phyloP scores from a whole-genome alignment of 2,329 filamentous ascomycete species.

The Didymella glomerata region DNA sequence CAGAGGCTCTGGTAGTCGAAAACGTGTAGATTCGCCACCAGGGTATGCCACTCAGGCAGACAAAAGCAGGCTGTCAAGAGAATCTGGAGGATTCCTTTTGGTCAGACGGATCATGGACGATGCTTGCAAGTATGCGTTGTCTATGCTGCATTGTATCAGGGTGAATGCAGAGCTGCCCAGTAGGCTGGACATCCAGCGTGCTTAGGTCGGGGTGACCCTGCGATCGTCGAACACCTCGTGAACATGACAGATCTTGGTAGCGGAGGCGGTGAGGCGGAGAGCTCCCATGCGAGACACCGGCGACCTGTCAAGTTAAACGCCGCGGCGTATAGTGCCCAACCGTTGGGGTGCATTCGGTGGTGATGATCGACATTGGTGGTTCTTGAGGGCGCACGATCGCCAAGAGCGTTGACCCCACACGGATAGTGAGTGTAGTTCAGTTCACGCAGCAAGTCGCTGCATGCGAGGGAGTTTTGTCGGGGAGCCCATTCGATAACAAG shows the following conservation, averaged over 20 bases:
- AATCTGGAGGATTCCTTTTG: not conserved
- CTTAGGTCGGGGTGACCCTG: slow-evolving; percentile 31
- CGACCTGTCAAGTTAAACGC: slow-evolving; percentile 8
- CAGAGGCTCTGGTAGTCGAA: not conserved
- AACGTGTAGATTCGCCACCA: not conserved
- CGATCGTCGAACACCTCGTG: slow-evolving; percentile 26
- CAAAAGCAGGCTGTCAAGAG: not conserved
- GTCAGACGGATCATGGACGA: not conserved
- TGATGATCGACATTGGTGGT: slow-evolving; percentile 27
- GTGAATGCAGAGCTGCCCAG: slow-evolving; percentile 31
- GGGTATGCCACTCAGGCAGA: not conserved
- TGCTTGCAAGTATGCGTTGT: slow-evolving; percentile 10
- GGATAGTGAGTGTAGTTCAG: slow-evolving; percentile 12
- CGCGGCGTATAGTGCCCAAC: slow-evolving; percentile 9
- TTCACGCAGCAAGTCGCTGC: not conserved
- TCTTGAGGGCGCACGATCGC: slow-evolving; percentile 17
- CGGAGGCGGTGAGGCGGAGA: slow-evolving; percentile 12
- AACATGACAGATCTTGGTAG: slow-evolving; percentile 20
- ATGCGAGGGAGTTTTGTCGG: slow-evolving; percentile 11
- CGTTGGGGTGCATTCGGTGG: slow-evolving; percentile 16
- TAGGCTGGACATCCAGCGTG: slow-evolving; percentile 6
- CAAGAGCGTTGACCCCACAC: slow-evolving; percentile 20
- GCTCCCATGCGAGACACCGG: slow-evolving; percentile 16
- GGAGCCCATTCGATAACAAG: slow-evolving; percentile 9
- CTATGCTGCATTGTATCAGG: slow-evolving; percentile 11